Evolutionary conservation across 345 rosid species (phyloP).

Genomic region (Bruguiera parviflora): DNA sequence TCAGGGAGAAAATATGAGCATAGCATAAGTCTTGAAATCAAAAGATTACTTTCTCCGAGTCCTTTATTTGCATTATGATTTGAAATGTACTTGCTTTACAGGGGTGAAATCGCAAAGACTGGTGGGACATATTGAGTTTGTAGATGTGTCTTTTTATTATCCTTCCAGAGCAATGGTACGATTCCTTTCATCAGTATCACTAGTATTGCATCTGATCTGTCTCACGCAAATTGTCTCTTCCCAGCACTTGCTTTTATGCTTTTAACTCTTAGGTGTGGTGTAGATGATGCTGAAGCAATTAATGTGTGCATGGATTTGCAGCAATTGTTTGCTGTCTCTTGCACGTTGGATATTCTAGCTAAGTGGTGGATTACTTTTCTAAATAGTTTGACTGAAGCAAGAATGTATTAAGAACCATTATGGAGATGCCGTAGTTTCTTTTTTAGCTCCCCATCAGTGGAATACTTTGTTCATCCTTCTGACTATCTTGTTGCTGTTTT

Average conservation of each 20-base stretch:
- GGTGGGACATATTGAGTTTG: slow-evolving; percentile 58
- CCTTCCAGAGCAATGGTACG: slow-evolving; percentile 61
- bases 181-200: slow-evolving; percentile 13
- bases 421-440: background rate
- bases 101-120: slow-evolving; percentile 57
- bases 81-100: slow-evolving; percentile 28
- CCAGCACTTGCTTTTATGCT: background rate
- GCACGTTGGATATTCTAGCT: background rate
- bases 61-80: background rate
- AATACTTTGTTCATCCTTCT: background rate
- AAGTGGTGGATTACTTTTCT: background rate
- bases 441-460: background rate
- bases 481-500: background rate
- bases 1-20: too few relatives aligned
- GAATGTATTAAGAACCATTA: background rate
- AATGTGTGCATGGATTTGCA: background rate
- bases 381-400: background rate
- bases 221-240: background rate
- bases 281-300: background rate
- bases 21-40: background rate
- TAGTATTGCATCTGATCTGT: background rate
- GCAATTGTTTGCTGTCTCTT: background rate
- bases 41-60: background rate
- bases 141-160: slow-evolving; percentile 63
- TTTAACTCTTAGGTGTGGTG: slow-evolving; percentile 1